Evolutionary conservation across 495 filamentous ascomycete genomes (phyloP).

Genomic region (Trichodelitschia bisporula): DNA sequence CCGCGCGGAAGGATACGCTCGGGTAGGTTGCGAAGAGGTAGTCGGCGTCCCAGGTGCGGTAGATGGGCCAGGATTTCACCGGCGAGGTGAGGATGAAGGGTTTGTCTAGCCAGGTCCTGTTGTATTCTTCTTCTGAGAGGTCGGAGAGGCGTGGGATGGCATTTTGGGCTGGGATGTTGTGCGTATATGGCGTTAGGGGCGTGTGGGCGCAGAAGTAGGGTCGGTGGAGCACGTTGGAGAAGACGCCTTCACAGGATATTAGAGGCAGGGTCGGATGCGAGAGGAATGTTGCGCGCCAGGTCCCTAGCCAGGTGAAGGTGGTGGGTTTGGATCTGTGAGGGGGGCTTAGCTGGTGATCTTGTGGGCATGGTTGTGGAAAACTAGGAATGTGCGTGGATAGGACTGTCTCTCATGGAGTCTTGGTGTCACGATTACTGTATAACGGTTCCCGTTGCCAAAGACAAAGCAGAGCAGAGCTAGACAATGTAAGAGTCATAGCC

Average conservation of each 20-base stretch:
- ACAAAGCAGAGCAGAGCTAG: too few relatives aligned
- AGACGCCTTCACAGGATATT: slow-evolving; percentile 53
- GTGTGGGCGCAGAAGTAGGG: slow-evolving; percentile 79
- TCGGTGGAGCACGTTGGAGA: slow-evolving; percentile 73
- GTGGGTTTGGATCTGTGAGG: slow-evolving; percentile 8
- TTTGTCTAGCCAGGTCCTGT: slow-evolving; percentile 44
- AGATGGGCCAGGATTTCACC: slow-evolving; percentile 68
- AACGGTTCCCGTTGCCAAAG: too few relatives aligned
- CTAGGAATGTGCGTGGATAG: too few relatives aligned
- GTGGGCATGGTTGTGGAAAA: too few relatives aligned
- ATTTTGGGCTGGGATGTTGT: slow-evolving; percentile 47
- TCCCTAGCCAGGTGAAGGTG: slow-evolving; percentile 53
- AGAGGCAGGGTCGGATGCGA: slow-evolving; percentile 24
- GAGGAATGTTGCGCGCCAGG: slow-evolving; percentile 69
- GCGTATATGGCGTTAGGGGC: slow-evolving; percentile 34
- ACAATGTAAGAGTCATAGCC: too few relatives aligned
- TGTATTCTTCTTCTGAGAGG: slow-evolving; percentile 50
- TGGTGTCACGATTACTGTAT: too few relatives aligned
- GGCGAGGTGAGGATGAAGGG: slow-evolving; percentile 77
- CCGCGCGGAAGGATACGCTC: slow-evolving; percentile 52
- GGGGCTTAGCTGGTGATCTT: background rate
- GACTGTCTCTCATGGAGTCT: too few relatives aligned
- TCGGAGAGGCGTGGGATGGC: slow-evolving; percentile 42
- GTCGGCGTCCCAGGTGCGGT: slow-evolving; percentile 42
- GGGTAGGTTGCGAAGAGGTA: slow-evolving; percentile 37